Percentiles rank a stretch among this genome's conserved stretches.
Evolutionary conservation across 768 basidiomycete genomes (phyloP).

Genomic region (Lactarius indigo): DNA sequence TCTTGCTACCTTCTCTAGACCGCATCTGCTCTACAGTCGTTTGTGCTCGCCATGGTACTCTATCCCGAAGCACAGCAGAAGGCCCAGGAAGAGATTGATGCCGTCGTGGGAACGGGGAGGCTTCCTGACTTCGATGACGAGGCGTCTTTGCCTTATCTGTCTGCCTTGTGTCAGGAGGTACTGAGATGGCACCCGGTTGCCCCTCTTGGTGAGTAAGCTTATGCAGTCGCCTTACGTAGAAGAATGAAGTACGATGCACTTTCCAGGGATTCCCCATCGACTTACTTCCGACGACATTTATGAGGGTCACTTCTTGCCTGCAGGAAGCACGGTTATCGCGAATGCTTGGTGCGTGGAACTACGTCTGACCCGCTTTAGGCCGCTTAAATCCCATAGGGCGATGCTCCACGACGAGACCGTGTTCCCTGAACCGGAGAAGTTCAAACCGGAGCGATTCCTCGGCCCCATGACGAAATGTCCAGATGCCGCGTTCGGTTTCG

Average conservation of each 20-base stretch:
- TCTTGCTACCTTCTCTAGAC: conserved; percentile 23
- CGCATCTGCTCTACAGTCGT: conserved; percentile 31
- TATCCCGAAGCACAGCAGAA: conserved; percentile 32
- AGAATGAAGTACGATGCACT: background rate
- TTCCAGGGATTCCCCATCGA: conserved; percentile 17
- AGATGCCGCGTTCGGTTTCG: conserved; percentile 15
- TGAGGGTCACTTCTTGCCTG: conserved; percentile 24
- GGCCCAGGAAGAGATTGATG: conserved; percentile 34
- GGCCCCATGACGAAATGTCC: conserved; percentile 4
- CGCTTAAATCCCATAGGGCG: conserved; percentile 24
- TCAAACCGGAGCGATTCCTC: conserved; percentile 39
- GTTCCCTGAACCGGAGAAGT: conserved; percentile 37
- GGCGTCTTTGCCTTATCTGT: conserved; percentile 29
- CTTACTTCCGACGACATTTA: conserved; percentile 20
- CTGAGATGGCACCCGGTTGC: conserved; percentile 33
- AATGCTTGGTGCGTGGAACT: conserved; percentile 5
- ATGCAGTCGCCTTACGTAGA: background rate
- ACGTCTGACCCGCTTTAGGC: background rate
- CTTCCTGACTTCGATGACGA: conserved; percentile 31
- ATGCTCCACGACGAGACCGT: conserved; percentile 33
- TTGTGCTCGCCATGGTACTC: conserved; percentile 34
- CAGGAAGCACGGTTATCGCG: conserved; percentile 5
- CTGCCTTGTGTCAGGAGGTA: conserved; percentile 29
- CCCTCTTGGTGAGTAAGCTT: conserved; percentile 28
- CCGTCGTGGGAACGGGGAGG: conserved; percentile 30